phyloP scores from a whole-genome alignment of 192 early-diverging fungal genomes.

The Gigaspora rosea region DNA sequence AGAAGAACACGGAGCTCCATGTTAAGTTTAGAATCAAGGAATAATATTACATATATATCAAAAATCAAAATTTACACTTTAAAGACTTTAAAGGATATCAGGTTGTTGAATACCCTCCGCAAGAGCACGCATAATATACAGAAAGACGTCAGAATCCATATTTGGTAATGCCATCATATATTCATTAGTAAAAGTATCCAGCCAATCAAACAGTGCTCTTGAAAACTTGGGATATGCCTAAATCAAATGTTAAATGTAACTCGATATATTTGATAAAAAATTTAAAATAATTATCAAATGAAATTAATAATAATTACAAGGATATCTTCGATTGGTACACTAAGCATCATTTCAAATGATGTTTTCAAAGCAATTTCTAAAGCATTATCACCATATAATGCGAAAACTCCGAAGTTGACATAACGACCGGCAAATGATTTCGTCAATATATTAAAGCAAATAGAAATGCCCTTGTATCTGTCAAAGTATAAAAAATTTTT shows the following conservation, averaged over 20 bases:
- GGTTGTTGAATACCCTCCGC: conserved; percentile 69
- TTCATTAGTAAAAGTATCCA: conserved; percentile 71
- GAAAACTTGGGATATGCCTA: conserved; percentile 65
- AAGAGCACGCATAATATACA: conserved; percentile 73
- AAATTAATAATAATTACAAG: conserved; percentile 48
- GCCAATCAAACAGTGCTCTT: conserved; percentile 59
- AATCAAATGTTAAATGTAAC: conserved; percentile 2
- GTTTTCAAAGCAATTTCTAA: conserved; percentile 65
- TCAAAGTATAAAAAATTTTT: not conserved
- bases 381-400: conserved; percentile 81
- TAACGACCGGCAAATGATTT: conserved; percentile 76
- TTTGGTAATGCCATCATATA: conserved; percentile 64
- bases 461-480: conserved; percentile 76
- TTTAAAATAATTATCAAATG: not conserved
- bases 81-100: conserved; percentile 45
- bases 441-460: conserved; percentile 74
- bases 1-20: conserved; percentile 49
- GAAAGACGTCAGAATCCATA: conserved; percentile 59
- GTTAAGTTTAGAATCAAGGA: conserved; percentile 30
- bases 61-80: not conserved
- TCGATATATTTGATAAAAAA: not conserved
- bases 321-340: conserved; percentile 74
- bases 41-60: not conserved
- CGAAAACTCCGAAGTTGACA: conserved; percentile 91
- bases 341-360: conserved; percentile 69